Evolutionary conservation across 176 grass and related monocot species (phyloP).

Genomic region (Carex kokanica): DNA sequence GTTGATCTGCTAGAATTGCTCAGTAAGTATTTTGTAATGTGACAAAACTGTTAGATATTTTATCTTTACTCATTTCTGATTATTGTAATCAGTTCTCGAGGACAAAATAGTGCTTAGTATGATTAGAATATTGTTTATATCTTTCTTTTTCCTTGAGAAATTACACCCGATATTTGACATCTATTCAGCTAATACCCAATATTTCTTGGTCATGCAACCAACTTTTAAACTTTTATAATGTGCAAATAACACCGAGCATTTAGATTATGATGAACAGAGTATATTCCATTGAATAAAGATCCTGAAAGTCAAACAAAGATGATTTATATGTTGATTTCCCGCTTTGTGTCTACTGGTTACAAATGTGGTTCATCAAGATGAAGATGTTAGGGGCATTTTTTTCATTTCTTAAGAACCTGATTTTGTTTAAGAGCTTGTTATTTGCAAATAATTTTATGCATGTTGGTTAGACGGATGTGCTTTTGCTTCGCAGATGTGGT

Average conservation of each 20-base stretch:
- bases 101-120: background rate
- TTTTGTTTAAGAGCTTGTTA: background rate
- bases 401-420: background rate
- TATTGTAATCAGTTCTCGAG: background rate
- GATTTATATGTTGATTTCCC: background rate
- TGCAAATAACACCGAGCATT: background rate
- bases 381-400: background rate
- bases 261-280: background rate
- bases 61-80: background rate
- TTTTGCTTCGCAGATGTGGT: background rate
- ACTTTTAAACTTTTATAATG: background rate
- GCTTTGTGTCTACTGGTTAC: background rate
- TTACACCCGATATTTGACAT: background rate
- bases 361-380: background rate
- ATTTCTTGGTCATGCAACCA: background rate
- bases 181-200: background rate
- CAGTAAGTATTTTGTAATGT: constrained; percentile 54
- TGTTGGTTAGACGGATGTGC: background rate
- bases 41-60: constrained; percentile 5
- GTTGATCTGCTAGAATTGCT: constrained; percentile 78
- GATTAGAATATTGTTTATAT: background rate
- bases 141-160: too few species aligned
- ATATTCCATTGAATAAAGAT: background rate
- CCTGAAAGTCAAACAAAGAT: constrained; percentile 3
- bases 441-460: background rate